Base-by-base conservation (phyloP, 768 basidiomycete genomes). In the Collybiopsis confluens region DNA sequence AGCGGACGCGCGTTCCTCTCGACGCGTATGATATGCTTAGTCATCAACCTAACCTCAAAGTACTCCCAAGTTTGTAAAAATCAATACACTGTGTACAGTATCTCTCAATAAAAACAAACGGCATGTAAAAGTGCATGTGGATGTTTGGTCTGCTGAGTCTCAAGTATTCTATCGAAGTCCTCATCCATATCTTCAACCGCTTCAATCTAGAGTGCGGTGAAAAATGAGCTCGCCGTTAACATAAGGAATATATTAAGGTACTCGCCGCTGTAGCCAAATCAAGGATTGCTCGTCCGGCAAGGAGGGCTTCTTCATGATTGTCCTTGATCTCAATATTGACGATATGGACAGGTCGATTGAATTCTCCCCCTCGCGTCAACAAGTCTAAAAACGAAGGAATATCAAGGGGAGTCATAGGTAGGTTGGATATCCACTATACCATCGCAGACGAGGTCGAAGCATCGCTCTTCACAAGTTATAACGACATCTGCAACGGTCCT, bases 281-380 rank as follows among this genome's bases (percentile, higher is more conserved):
- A 26, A 98, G 74, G 66, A 98, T 94, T 2, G 96, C 94, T 68
- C 86, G 91, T 16, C 97, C 96, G 23, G 97, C 97, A 59, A 98
- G 92, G 44, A 89, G 75, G 0, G 97, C 97, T 70, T 99, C 97
- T 76, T 98, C 97, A 62, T 98, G 95, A 64, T 97, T 98, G 70
- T 99, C 97, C 73, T 91, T 97, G 70, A 98, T 98, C 65, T 99
- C 97, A 56, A 98, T 82, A 69, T 99, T 99, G 64, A 99, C 91
- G 40, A 99, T 69, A 68, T 99, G 97, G 16, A 98, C 93, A 1
- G 95, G 90, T 56, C 86, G 86, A 72, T 93, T 98, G 64, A 85
- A 86, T 54, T 98, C 95, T 3, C 97, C 92, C 26, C 93, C 94
- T 59, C 92, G 81, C 28, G 77, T 71, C 54, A 98, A 74, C 13